A percentile compares a stretch with the other conserved stretches of the same genome.
phyloP scores from a whole-genome alignment of 306 rosid species.

The Pyrus betulifolia region DNA sequence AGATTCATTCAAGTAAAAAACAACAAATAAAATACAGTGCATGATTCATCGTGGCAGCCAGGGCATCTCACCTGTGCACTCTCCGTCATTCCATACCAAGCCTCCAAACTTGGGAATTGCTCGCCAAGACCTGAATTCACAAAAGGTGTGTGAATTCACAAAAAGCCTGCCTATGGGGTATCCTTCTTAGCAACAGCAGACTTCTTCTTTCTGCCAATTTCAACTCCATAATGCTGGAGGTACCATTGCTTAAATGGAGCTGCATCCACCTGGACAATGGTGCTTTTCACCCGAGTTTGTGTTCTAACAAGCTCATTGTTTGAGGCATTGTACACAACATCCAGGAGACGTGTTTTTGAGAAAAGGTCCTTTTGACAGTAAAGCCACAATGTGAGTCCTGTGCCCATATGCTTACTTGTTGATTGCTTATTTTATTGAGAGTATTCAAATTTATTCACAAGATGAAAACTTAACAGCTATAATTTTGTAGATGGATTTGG shows the following conservation, averaged over 20 bases:
- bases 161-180: slow-evolving; percentile 16
- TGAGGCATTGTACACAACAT: slow-evolving; percentile 42
- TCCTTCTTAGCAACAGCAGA: slow-evolving; percentile 30
- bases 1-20: too few relatives aligned
- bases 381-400: slow-evolving; percentile 58
- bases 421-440: not conserved
- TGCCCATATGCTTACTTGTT: not conserved
- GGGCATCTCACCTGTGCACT: too few relatives aligned
- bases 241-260: slow-evolving; percentile 46
- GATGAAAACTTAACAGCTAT: not conserved
- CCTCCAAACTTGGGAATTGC: too few relatives aligned
- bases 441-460: not conserved
- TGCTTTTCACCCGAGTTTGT: slow-evolving; percentile 37
- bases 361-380: slow-evolving; percentile 63
- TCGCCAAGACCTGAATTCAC: too few relatives aligned
- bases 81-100: too few relatives aligned
- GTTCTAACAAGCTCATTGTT: slow-evolving; percentile 46
- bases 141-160: not conserved
- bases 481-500: slow-evolving; percentile 67
- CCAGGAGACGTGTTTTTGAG: slow-evolving; percentile 30
- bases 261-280: slow-evolving; percentile 40
- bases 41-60: too few relatives aligned
- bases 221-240: slow-evolving; percentile 37
- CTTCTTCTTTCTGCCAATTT: slow-evolving; percentile 40
- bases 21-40: too few relatives aligned